A percentile compares a stretch with the other conserved stretches of the same genome.
These are phyloP conservation scores for Hirsutella thompsonii DNA, from an alignment of 2,329 filamentous ascomycete species.

Conservation along the genomic window DNA sequence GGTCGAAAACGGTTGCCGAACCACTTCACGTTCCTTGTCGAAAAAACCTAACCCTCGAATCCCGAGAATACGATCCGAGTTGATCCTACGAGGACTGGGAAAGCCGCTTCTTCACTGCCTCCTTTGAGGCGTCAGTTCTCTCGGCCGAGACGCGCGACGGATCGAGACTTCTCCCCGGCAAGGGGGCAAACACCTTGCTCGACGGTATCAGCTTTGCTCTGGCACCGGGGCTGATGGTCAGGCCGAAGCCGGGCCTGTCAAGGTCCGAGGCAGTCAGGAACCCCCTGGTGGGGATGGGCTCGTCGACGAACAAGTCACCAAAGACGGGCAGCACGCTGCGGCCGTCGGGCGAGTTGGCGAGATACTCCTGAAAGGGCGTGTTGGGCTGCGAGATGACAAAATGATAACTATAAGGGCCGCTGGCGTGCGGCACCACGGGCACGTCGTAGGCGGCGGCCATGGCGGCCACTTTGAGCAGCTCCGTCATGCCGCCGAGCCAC, in stretches of 20 bases:
- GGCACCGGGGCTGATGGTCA: constrained; percentile 72
- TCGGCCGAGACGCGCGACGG: background rate
- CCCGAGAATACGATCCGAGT: too few species aligned
- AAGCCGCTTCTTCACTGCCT: constrained; percentile 10
- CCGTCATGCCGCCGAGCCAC: constrained; percentile 91
- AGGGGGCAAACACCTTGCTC: constrained; percentile 56
- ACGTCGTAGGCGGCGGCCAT: constrained; percentile 90
- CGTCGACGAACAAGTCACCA: constrained; percentile 79
- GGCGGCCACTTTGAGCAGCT: constrained; percentile 77
- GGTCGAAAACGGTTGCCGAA: too few species aligned
- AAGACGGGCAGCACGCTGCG: constrained; percentile 86
- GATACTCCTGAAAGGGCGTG: constrained; percentile 89
- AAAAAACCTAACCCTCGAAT: too few species aligned
- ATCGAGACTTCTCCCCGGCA: constrained; percentile 34
- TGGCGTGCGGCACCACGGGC: constrained; percentile 89
- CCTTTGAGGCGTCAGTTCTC: background rate
- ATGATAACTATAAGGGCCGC: constrained; percentile 89
- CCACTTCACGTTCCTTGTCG: too few species aligned
- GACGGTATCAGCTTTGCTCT: constrained; percentile 61
- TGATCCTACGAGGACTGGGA: too few species aligned
- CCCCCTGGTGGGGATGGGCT: constrained; percentile 76
- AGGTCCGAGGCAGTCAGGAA: constrained; percentile 68
- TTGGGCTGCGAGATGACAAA: constrained; percentile 91
- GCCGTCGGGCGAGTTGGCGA: constrained; percentile 85
- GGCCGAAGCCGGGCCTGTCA: constrained; percentile 81